Conservation (phyloP, 257 asterid species). For the Jacaranda copaia region DNA sequence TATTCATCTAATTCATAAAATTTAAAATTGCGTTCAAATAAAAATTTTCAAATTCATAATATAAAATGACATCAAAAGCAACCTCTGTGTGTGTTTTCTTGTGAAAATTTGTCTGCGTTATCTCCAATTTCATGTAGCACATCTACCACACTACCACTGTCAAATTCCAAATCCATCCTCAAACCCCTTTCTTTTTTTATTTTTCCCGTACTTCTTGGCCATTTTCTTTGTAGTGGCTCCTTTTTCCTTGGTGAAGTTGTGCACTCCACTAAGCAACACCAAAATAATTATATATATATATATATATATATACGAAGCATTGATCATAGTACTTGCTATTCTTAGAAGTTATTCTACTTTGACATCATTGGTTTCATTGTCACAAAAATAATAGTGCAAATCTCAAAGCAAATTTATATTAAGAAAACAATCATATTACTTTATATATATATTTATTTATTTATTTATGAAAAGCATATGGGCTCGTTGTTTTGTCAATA, state of each 20-base stretch:
- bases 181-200: background rate
- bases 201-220: background rate
- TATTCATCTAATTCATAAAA: too few relatives aligned
- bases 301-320: background rate
- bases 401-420: background rate
- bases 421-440: background rate
- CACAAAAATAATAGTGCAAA: background rate
- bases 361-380: background rate
- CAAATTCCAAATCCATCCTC: background rate
- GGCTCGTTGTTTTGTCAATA: background rate
- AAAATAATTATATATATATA: background rate
- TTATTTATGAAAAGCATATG: background rate
- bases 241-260: background rate
- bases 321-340: constrained; percentile 8
- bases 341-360: constrained; percentile 8
- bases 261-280: background rate
- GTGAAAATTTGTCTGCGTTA: too few relatives aligned
- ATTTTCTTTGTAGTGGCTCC: background rate
- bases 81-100: background rate
- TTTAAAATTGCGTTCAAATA: too few relatives aligned
- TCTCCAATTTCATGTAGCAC: too few relatives aligned
- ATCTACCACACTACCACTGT: too few relatives aligned
- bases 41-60: too few relatives aligned
- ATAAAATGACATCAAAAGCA: too few relatives aligned
- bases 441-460: background rate